Percentiles rank a stretch among this genome's conserved stretches.
Conservation (phyloP, 2,329 filamentous ascomycete species). For the Byssochlamys sp. region DNA sequence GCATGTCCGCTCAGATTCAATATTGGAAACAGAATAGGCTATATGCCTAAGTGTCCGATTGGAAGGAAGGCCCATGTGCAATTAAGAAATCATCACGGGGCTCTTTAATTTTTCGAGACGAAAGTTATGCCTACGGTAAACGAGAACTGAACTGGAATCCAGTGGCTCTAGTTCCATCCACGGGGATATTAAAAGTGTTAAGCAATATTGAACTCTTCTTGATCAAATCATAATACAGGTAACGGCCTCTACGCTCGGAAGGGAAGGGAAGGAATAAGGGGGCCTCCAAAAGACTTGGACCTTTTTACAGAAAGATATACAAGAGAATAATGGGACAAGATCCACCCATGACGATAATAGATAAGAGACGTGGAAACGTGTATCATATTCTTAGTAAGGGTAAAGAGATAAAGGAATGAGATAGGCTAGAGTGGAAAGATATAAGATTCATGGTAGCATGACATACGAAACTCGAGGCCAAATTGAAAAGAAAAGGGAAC, state of each 20-base stretch:
- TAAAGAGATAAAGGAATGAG: not conserved
- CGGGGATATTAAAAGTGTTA: no score
- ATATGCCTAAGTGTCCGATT: no score
- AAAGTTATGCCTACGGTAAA: no score
- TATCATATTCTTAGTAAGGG: not conserved
- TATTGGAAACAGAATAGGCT: no score
- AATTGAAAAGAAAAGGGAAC: not conserved
- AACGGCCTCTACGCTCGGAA: not conserved
- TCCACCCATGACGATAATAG: not conserved
- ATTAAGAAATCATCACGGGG: no score
- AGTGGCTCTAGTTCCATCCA: no score
- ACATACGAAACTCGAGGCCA: not conserved
- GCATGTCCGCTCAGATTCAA: no score
- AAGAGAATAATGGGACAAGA: not conserved
- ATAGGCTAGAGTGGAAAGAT: not conserved
- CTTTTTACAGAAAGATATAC: not conserved
- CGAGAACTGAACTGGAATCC: no score
- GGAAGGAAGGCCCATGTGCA: no score
- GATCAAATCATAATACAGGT: not conserved
- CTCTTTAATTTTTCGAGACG: no score
- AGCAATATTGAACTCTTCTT: no score
- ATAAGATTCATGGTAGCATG: not conserved
- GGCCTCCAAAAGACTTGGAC: no score
- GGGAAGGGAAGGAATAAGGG: not conserved
- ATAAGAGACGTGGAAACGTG: not conserved